Evolutionary conservation across 495 filamentous ascomycete genomes (phyloP).

Genomic region (Xylaria acuta): DNA sequence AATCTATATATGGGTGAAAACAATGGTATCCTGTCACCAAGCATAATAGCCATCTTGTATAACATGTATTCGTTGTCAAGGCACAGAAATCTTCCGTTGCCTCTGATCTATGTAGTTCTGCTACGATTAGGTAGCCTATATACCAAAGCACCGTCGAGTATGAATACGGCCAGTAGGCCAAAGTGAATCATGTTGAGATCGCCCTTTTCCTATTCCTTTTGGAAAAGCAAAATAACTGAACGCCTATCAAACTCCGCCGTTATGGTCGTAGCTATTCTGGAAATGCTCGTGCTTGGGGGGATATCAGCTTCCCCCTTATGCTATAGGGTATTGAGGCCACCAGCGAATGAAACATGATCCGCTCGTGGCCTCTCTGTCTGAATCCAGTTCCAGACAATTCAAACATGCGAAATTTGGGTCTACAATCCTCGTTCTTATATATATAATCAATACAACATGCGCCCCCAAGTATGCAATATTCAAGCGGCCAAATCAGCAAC

Average conservation of each 20-base stretch:
- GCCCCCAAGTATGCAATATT: constrained; percentile 23
- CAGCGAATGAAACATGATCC: background rate
- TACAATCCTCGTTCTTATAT: constrained; percentile 11
- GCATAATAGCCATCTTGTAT: background rate
- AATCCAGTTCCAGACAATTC: background rate
- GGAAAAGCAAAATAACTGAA: background rate
- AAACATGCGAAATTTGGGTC: background rate
- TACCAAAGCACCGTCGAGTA: background rate
- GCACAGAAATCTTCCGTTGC: background rate
- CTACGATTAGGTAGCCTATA: background rate
- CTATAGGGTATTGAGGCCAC: background rate
- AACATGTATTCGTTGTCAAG: background rate
- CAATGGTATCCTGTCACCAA: background rate
- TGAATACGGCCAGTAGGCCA: background rate
- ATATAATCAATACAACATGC: constrained; percentile 7
- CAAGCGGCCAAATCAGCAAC: background rate
- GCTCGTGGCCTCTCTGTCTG: background rate
- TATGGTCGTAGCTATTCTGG: background rate
- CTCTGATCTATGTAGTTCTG: background rate
- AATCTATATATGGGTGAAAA: background rate
- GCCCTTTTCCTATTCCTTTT: background rate
- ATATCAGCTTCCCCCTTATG: background rate
- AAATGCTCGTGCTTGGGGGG: background rate
- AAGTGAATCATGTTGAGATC: background rate
- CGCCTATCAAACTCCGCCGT: constrained; percentile 18